Base-by-base conservation (phyloP, 2,329 filamentous ascomycete species). In the Niveomyces coronatus region DNA sequence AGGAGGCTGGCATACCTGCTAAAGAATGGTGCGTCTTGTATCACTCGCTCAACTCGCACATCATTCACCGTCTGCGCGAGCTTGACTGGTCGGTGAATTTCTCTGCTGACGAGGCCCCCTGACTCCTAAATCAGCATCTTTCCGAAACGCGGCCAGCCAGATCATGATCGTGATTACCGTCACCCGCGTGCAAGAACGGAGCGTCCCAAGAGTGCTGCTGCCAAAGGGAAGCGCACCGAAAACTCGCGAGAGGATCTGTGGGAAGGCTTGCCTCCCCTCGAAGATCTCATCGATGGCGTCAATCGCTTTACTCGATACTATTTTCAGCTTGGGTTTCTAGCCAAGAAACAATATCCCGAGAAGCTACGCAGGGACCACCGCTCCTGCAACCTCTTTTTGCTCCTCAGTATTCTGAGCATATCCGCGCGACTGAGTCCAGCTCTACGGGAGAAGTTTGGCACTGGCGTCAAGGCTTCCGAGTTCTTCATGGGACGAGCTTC, bases 311-410 rank as follows among this genome's bases (percentile, higher is more conserved):
- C 65, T 1, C 57, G 57, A 6, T 63, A 74, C 46, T 77, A 73
- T 49, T 75, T 76, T 45, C 73, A 77, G 51, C 64, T 76, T 6
- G 69, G 73, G 17, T 77, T 77, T 48, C 69, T 76, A 23, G 68
- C 67, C 5, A 74, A 72, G 52, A 58, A 67, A 17, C 55, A 62
- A 35, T 74, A 76, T 37, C 57, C 63, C 1, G 55, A 63, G 17
- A 60, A 61, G 6, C 56, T 77, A n/a, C 59, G 56, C 27, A 61
- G 61, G 4, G 62, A 72, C 38, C 58, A 61, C 19, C 58, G 58
- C 11, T 66, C 65, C n/a, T 58, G 71, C 45, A 71, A 65, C 51
- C 58, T 68, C 15, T 77, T 77, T 41, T 60, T 76, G 17, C 56
- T 76, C 15, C 57, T 75, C 9, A 63, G 66, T 42, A 67, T 77